Base-by-base conservation (phyloP, 2,329 filamentous ascomycete species). In the Arthrinium puccinioides region DNA sequence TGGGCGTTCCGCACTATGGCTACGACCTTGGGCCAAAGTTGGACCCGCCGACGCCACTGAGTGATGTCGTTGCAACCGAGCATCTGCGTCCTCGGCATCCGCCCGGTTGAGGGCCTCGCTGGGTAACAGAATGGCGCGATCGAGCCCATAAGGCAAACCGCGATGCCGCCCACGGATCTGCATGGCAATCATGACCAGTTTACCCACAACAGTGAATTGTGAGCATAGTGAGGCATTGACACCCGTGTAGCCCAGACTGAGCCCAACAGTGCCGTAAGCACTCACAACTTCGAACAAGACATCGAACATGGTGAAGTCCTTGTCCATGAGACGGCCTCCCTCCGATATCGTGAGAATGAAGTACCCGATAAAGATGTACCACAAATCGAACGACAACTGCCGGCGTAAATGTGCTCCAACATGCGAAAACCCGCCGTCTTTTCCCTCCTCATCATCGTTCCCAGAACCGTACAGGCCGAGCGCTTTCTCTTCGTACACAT, bases 371-470 rank as follows among this genome's bases (percentile, higher is more conserved):
- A 94, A 95, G 40, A 98, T 84, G 53, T 88, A 98, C 92, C 92
- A 98, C 60, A 98, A 61, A 62, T 98, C 92, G 64, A 98, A 98
- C 37, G 88, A 94, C 24, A 98, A 74, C 61, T 98, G 92, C 32
- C 85, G 80, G 25, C 92, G 84, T 57, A 98, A 73, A 76, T 98
- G 92, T 36, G 86, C 82, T 3, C 87, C 86, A 36, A 98, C 83
- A 50, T 96, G 97, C 43, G 82, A 90, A 30, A 87, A 76, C 29
- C 82, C 74, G 25, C 66, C 72, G 18, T 72, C 70, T 11, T 74
- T 68, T 4, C 67, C 62, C 2, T 69, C 62, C 2, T 71, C 67
- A 2, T 59, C 54, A n/a, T 71, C 67, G 2, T 74, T 54, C n/a
- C 63, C 54, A 15, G 63, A 64, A 34, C 65, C 67, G 53, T 84